A percentile compares a stretch with the other conserved stretches of the same genome.
Evolutionary conservation across 2,329 filamentous ascomycete species (phyloP).

Genomic region (Ilyonectria robusta): DNA sequence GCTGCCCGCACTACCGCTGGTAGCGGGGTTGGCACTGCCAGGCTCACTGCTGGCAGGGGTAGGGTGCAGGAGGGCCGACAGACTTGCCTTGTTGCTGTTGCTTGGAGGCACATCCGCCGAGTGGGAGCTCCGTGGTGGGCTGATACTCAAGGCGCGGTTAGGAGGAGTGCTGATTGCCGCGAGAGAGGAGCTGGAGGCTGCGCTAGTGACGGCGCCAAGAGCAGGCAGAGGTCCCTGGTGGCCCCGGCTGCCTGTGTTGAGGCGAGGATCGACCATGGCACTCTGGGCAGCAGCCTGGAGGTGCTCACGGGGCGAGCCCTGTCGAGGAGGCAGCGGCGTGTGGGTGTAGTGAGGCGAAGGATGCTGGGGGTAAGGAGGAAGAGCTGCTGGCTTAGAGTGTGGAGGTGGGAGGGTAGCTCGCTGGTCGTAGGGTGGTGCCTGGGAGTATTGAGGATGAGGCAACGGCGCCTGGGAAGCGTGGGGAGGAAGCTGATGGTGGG

Average conservation of each 20-base stretch:
- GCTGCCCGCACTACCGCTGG: slow-evolving; percentile 60
- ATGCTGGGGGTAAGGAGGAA: slow-evolving; percentile 49
- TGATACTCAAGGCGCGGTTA: slow-evolving; percentile 62
- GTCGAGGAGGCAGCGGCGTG: slow-evolving; percentile 53
- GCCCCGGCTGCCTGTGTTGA: slow-evolving; percentile 54
- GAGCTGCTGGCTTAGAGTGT: slow-evolving; percentile 49
- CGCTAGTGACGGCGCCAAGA: slow-evolving; percentile 53
- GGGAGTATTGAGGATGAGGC: slow-evolving; percentile 47
- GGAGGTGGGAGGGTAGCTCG: slow-evolving; percentile 56
- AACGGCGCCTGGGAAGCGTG: slow-evolving; percentile 48
- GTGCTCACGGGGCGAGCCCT: slow-evolving; percentile 61
- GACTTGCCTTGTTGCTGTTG: slow-evolving; percentile 58
- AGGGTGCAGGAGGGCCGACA: slow-evolving; percentile 67
- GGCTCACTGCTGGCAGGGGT: slow-evolving; percentile 62
- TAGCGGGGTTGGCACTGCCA: slow-evolving; percentile 59
- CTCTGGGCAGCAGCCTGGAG: slow-evolving; percentile 61
- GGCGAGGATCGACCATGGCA: slow-evolving; percentile 57
- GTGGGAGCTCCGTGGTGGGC: slow-evolving; percentile 61
- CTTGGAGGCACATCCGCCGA: slow-evolving; percentile 48
- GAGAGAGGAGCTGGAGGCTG: slow-evolving; percentile 44
- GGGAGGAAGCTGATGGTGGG: slow-evolving; percentile 48
- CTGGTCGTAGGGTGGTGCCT: slow-evolving; percentile 52
- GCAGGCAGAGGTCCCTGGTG: slow-evolving; percentile 62
- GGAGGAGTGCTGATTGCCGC: slow-evolving; percentile 59
- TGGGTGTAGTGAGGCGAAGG: slow-evolving; percentile 49